A percentile compares a stretch with the other conserved stretches of the same genome.
These are phyloP conservation scores for Byssoonygena ceratinophila DNA, from an alignment of 2,329 filamentous ascomycete species.

Conservation along the genomic window DNA sequence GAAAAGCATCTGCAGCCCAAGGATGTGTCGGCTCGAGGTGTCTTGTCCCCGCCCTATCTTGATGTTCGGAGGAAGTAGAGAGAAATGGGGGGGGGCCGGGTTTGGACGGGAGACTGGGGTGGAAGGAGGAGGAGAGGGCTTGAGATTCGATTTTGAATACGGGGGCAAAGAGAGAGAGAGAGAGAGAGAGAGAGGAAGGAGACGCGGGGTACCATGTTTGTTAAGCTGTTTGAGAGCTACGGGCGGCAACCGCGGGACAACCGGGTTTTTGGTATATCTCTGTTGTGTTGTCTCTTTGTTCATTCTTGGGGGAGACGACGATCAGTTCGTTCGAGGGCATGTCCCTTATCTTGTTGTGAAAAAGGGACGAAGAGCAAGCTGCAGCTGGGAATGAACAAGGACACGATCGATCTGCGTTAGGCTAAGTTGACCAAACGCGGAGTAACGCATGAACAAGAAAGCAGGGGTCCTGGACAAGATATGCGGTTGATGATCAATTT, in stretches of 20 bases:
- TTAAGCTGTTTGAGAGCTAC: no score
- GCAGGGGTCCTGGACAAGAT: neutral
- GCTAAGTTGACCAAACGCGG: constrained; percentile 3
- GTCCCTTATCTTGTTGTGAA: neutral
- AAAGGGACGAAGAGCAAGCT: neutral
- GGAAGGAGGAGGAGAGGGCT: no score
- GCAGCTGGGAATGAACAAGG: neutral
- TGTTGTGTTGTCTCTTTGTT: no score
- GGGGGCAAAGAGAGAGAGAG: neutral
- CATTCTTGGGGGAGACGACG: no score
- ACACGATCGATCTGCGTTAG: constrained; percentile 1
- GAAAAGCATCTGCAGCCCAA: no score
- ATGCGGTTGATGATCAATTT: neutral
- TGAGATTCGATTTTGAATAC: no score
- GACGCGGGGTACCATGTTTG: neutral
- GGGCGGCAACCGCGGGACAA: neutral
- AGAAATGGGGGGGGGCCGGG: no score
- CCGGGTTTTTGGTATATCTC: neutral
- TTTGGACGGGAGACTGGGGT: no score
- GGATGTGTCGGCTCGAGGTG: no score
- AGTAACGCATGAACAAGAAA: neutral
- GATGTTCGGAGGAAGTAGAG: no score
- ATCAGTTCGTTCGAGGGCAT: no score
- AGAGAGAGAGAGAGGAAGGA: neutral
- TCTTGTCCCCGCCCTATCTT: no score